phyloP scores from a whole-genome alignment of 2,329 filamentous ascomycete species.

The Sporothrix humicola region DNA sequence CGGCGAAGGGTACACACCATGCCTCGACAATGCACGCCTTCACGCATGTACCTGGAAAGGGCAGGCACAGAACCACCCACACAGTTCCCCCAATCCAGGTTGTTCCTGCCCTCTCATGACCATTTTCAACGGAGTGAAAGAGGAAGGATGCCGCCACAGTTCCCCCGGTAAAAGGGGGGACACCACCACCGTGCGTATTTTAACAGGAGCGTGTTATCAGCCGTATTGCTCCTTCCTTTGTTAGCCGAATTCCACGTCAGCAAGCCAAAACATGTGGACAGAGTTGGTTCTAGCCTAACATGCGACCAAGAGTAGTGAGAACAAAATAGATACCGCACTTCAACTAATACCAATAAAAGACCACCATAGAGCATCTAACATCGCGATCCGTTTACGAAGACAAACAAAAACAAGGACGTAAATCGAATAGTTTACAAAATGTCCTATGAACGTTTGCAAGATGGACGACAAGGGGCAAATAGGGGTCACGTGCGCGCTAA shows the following conservation, averaged over 20 bases:
- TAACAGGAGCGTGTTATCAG: not conserved
- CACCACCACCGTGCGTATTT: not conserved
- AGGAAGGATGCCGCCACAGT: not conserved
- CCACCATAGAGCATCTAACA: too few species aligned
- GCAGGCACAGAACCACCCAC: not conserved
- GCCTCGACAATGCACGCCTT: not conserved
- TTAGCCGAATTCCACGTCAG: not conserved
- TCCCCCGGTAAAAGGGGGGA: not conserved
- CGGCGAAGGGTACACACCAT: slow-evolving; percentile 21
- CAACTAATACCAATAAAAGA: too few species aligned
- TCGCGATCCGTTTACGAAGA: too few species aligned
- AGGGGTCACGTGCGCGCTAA: too few species aligned
- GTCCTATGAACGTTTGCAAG: too few species aligned
- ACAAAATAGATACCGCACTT: not conserved
- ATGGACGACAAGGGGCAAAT: too few species aligned
- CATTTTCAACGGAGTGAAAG: not conserved
- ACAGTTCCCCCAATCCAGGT: not conserved
- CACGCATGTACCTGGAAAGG: slow-evolving; percentile 3
- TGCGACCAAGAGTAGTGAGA: not conserved
- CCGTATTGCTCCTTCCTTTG: not conserved
- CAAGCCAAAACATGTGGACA: not conserved
- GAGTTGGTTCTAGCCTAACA: not conserved
- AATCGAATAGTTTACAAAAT: too few species aligned
- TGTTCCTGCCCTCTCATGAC: slow-evolving; percentile 5
- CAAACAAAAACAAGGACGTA: too few species aligned